Conservation (phyloP, 148 eudicot genomes). For the Chenopodium quinoa region DNA sequence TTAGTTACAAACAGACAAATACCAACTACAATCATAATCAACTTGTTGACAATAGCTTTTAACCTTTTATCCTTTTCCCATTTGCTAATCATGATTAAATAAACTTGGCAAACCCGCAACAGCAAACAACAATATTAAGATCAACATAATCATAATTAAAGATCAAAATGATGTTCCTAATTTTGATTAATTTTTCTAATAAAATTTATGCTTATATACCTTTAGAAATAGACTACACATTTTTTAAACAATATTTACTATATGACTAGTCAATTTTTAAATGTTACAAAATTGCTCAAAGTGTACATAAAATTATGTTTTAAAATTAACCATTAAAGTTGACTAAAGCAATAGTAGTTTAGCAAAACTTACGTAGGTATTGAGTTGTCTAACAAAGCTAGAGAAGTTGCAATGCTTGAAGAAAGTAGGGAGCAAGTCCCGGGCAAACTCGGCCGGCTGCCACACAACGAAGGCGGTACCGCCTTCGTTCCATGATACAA, state of each 20-base stretch:
- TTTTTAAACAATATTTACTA: too few species aligned
- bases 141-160: not conserved
- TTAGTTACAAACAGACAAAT: conserved; percentile 14
- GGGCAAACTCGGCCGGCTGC: conserved; percentile 93
- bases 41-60: conserved; percentile 24
- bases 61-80: conserved; percentile 23
- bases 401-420: conserved; percentile 98
- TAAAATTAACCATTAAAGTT: not conserved
- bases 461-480: conserved; percentile 88
- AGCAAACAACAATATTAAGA: not conserved
- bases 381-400: conserved; percentile 94
- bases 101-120: conserved; percentile 24
- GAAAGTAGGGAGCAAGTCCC: conserved; percentile 82
- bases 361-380: conserved; percentile 67
- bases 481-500: conserved; percentile 73
- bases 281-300: too few species aligned
- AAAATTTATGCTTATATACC: not conserved
- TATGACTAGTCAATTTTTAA: too few species aligned
- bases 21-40: conserved; percentile 28
- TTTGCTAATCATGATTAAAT: conserved; percentile 17
- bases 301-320: not conserved
- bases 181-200: not conserved
- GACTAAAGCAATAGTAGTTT: not conserved
- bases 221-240: not conserved
- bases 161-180: not conserved